Evolutionary conservation across 1,139 yeast species (phyloP).

Genomic region (Taphrina communis): DNA sequence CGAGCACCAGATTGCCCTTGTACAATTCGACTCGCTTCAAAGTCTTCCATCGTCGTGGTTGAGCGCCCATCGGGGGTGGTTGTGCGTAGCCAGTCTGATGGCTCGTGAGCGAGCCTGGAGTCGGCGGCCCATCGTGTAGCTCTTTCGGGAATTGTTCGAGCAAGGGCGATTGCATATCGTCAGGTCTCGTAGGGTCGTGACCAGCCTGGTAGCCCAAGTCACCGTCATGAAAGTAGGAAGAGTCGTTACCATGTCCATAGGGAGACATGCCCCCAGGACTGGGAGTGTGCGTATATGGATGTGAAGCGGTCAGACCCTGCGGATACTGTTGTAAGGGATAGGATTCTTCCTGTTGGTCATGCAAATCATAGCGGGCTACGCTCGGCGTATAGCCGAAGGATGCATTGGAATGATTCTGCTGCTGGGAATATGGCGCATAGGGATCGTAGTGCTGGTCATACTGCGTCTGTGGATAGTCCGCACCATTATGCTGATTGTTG

Average conservation of each 20-base stretch:
- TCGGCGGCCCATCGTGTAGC: constrained; percentile 29
- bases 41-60: constrained; percentile 53
- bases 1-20: constrained; percentile 75
- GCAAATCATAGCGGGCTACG: constrained; percentile 14
- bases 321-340: constrained; percentile 35
- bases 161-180: constrained; percentile 27
- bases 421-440: constrained; percentile 21
- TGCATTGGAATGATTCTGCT: constrained; percentile 9
- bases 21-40: constrained; percentile 63
- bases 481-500: neutral
- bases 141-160: constrained; percentile 23
- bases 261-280: constrained; percentile 34
- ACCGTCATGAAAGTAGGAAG: constrained; percentile 29
- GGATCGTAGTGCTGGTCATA: constrained; percentile 21
- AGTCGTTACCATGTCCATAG: constrained; percentile 26
- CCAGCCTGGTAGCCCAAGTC: constrained; percentile 23
- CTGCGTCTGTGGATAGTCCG: constrained; percentile 7
- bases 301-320: constrained; percentile 21
- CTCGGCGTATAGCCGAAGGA: constrained; percentile 2
- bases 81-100: constrained; percentile 5
- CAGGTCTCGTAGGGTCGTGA: constrained; percentile 10
- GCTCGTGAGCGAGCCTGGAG: constrained; percentile 12
- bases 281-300: constrained; percentile 26
- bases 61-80: constrained; percentile 44
- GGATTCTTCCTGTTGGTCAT: constrained; percentile 24